These are phyloP conservation scores for Ogataea henricii DNA, from an alignment of 805 yeast species.

Conservation along the genomic window DNA sequence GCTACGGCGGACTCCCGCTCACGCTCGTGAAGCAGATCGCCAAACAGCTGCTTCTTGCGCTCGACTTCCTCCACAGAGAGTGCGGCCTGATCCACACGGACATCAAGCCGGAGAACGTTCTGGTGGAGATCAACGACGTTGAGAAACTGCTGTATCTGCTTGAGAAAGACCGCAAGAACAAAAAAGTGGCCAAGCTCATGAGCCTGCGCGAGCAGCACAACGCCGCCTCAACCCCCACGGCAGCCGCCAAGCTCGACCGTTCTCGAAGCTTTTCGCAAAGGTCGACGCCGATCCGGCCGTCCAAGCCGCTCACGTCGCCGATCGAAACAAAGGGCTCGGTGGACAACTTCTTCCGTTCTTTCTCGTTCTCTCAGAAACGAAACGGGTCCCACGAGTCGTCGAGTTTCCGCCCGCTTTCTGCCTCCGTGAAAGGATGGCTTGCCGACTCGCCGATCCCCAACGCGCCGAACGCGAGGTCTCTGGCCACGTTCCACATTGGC, in stretches of 20 bases:
- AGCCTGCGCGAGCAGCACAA: slow-evolving; percentile 24
- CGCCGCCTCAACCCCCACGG: slow-evolving; percentile 8
- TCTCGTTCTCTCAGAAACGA: slow-evolving; percentile 34
- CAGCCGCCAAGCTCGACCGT: slow-evolving; percentile 14
- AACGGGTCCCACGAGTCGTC: slow-evolving; percentile 18
- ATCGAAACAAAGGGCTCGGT: slow-evolving; percentile 38
- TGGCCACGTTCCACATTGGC: slow-evolving; percentile 2
- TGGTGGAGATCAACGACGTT: slow-evolving; percentile 55
- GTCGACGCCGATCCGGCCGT: slow-evolving; percentile 40
- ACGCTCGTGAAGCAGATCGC: slow-evolving; percentile 56
- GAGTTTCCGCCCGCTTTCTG: neutral
- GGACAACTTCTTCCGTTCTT: slow-evolving; percentile 38
- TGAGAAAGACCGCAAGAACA: slow-evolving; percentile 38
- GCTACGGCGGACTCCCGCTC: slow-evolving; percentile 56
- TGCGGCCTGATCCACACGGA: slow-evolving; percentile 76
- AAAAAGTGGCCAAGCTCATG: slow-evolving; percentile 24
- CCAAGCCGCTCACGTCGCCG: slow-evolving; percentile 53
- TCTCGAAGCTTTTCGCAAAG: slow-evolving; percentile 22
- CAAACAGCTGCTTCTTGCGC: slow-evolving; percentile 53
- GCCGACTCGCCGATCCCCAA: slow-evolving; percentile 3
- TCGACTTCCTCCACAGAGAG: slow-evolving; percentile 58
- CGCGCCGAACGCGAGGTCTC: neutral
- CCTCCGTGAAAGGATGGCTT: slow-evolving; percentile 6
- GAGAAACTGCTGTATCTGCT: slow-evolving; percentile 49
- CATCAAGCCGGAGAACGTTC: slow-evolving; percentile 72